Percentiles rank a stretch among this genome's conserved stretches.
Conservation (phyloP, 257 asterid species). For the Voacanga thouarsii region DNA sequence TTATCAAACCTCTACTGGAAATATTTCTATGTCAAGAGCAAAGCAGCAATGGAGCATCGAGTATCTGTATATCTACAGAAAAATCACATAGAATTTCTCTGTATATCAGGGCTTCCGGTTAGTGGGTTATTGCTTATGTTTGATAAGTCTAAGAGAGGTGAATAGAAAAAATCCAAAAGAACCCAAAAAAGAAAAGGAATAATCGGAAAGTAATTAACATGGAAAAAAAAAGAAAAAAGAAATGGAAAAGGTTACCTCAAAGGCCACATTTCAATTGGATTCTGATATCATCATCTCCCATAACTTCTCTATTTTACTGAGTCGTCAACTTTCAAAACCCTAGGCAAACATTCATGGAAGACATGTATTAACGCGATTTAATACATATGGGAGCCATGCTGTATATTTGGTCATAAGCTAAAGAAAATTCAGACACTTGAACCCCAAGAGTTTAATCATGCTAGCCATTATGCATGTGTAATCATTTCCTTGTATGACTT, state of each 20-base stretch:
- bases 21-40: background rate
- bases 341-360: background rate
- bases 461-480: conserved; percentile 2
- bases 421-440: background rate
- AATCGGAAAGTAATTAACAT: background rate
- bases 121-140: no score
- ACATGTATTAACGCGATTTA: background rate
- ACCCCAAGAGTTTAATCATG: conserved; percentile 1
- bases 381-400: background rate
- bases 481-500: conserved; percentile 19
- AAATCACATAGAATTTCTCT: no score
- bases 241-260: background rate
- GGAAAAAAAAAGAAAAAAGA: background rate
- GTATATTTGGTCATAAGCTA: background rate
- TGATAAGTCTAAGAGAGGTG: no score
- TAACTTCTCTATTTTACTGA: no score
- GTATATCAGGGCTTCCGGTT: no score
- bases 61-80: no score
- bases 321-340: background rate
- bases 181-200: background rate
- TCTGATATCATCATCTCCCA: background rate
- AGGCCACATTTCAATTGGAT: background rate
- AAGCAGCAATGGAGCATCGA: no score
- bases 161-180: background rate
- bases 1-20: background rate